Evolutionary conservation across 2,329 filamentous ascomycete species (phyloP).

Genomic region (Aspergillus novoparasiticus): DNA sequence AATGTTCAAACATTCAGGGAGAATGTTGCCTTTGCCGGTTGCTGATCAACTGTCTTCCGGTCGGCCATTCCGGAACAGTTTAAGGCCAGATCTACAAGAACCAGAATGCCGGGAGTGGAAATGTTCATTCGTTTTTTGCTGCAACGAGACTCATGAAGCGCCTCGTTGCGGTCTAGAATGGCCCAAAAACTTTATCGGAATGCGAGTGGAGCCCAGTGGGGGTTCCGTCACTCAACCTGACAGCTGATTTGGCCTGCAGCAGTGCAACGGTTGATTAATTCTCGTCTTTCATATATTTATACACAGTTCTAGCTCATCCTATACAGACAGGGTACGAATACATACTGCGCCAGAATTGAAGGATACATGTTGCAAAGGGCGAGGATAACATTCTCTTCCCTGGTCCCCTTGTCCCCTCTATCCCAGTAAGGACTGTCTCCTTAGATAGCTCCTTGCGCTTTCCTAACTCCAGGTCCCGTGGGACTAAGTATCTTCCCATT

Average conservation of each 20-base stretch:
- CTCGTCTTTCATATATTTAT: neutral
- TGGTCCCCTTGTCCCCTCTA: no score
- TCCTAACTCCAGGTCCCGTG: neutral
- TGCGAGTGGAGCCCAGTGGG: neutral
- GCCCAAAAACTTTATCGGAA: constrained; percentile 10
- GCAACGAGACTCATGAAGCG: neutral
- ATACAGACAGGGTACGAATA: neutral
- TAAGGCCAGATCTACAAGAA: neutral
- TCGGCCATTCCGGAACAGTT: neutral
- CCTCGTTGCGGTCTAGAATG: constrained; percentile 5
- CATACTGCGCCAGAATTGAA: neutral
- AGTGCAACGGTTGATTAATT: neutral
- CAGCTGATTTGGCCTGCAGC: neutral
- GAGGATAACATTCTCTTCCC: neutral
- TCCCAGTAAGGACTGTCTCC: neutral
- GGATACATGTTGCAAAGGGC: neutral
- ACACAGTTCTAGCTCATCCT: no score
- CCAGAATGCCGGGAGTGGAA: neutral
- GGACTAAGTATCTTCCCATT: neutral
- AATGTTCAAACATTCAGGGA: neutral
- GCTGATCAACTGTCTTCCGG: neutral
- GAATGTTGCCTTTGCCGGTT: neutral
- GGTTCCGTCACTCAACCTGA: neutral
- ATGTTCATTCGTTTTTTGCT: neutral
- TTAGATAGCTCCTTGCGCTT: neutral